phyloP scores from a whole-genome alignment of 805 yeast genomes.

The Yarrowia keelungensis region DNA sequence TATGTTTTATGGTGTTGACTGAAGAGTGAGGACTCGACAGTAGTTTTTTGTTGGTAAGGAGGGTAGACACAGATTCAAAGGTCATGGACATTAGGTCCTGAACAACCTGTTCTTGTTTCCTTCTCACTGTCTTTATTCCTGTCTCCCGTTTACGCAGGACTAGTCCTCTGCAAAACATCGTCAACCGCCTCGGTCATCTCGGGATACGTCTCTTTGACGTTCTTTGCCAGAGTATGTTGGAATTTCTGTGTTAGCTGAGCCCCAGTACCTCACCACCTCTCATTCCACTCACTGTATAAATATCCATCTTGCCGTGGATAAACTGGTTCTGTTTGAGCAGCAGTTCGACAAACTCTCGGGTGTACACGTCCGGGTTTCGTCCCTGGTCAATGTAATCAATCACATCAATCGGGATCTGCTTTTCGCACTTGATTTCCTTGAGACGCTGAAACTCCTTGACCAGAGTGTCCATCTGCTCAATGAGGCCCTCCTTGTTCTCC shows the following conservation, averaged over 20 bases:
- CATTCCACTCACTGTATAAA: constrained; percentile 53
- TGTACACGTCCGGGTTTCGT: constrained; percentile 94
- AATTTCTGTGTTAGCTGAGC: constrained; percentile 51
- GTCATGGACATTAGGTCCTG: no score
- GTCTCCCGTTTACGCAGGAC: constrained; percentile 2
- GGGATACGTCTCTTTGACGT: constrained; percentile 80
- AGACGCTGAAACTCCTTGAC: constrained; percentile 48
- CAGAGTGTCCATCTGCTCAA: constrained; percentile 46
- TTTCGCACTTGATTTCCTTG: constrained; percentile 45
- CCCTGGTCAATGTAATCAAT: constrained; percentile 93
- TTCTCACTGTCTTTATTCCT: no score
- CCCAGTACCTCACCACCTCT: no score
- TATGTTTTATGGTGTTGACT: background rate
- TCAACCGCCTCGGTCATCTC: constrained; percentile 67
- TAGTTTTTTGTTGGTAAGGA: no score
- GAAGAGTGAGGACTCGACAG: background rate
- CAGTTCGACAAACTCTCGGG: constrained; percentile 94
- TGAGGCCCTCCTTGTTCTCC: constrained; percentile 69
- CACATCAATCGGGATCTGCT: constrained; percentile 72
- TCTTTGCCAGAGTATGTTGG: constrained; percentile 69
- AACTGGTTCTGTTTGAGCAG: constrained; percentile 89
- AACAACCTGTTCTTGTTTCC: no score
- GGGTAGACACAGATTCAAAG: no score
- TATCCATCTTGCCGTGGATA: constrained; percentile 81
- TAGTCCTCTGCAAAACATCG: constrained; percentile 48